Conservation (phyloP, 2,329 filamentous ascomycete genomes). For the Hypomyces perniciosus region DNA sequence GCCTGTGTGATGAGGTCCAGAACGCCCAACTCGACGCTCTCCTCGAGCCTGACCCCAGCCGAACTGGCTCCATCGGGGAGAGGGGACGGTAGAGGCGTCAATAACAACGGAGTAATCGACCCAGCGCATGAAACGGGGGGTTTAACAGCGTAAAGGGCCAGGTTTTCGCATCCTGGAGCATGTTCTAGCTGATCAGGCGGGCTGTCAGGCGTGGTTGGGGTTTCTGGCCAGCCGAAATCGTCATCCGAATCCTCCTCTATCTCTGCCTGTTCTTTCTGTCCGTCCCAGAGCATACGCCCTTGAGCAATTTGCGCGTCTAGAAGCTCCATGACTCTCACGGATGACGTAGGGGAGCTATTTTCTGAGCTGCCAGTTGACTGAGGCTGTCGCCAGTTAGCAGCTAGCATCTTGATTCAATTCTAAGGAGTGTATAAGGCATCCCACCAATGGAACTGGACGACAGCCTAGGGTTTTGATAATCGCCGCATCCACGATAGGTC, state of each 20-base stretch:
- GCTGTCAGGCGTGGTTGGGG: not conserved
- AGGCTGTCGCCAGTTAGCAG: not conserved
- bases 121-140: not conserved
- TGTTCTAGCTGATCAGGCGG: constrained; percentile 18
- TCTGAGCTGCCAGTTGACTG: constrained; percentile 7
- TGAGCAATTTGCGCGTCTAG: constrained; percentile 23
- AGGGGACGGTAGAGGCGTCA: constrained; percentile 18
- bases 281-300: constrained; percentile 11
- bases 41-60: constrained; percentile 52
- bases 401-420: not conserved
- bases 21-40: constrained; percentile 43
- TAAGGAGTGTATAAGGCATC: not conserved
- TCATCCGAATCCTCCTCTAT: constrained; percentile 10
- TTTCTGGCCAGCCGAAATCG: constrained; percentile 6
- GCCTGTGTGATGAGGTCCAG: constrained; percentile 35
- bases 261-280: constrained; percentile 2
- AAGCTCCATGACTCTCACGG: constrained; percentile 21
- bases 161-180: constrained; percentile 21
- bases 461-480: constrained; percentile 36
- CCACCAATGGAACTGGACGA: constrained; percentile 32
- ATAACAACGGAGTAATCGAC: constrained; percentile 1
- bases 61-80: not conserved
- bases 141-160: constrained; percentile 12
- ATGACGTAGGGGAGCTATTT: constrained; percentile 13
- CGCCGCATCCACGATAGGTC: constrained; percentile 38